Conservation (phyloP, 2,329 filamentous ascomycete genomes). For the Epichloe coenophiala region DNA sequence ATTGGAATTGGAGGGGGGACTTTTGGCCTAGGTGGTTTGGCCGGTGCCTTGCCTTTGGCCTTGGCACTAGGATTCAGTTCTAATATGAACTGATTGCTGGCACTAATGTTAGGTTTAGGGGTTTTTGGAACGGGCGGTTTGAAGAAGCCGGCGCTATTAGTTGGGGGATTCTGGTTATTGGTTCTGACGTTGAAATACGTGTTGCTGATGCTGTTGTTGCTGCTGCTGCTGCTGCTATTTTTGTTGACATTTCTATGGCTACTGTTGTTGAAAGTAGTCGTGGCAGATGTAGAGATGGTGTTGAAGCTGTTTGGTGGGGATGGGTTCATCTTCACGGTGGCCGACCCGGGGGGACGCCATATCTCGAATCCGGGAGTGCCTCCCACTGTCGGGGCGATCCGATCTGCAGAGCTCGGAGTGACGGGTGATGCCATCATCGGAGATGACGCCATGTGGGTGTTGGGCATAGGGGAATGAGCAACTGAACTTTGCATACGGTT, state of each 20-base stretch:
- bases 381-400: slow-evolving; percentile 11
- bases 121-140: slow-evolving; percentile 26
- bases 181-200: no score
- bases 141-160: slow-evolving; percentile 14
- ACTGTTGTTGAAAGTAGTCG: background rate
- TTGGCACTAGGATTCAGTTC: slow-evolving; percentile 21
- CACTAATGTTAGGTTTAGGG: slow-evolving; percentile 23
- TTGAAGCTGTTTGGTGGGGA: slow-evolving; percentile 11
- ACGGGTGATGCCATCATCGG: slow-evolving; percentile 13
- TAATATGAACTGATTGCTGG: slow-evolving; percentile 22
- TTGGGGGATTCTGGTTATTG: background rate
- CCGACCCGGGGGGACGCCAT: slow-evolving; percentile 23
- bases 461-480: slow-evolving; percentile 11
- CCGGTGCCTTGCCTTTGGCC: slow-evolving; percentile 21
- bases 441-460: slow-evolving; percentile 7
- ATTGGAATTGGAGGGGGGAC: slow-evolving; percentile 11
- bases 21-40: slow-evolving; percentile 19
- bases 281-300: slow-evolving; percentile 4
- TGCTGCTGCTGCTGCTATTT: background rate
- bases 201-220: background rate
- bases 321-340: slow-evolving; percentile 12
- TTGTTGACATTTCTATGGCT: background rate
- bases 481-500: slow-evolving; percentile 16
- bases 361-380: slow-evolving; percentile 25
- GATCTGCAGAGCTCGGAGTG: slow-evolving; percentile 7